A percentile compares a stretch with the other conserved stretches of the same genome.
phyloP scores from a whole-genome alignment of 352 stramenopile genomes.

The Phytopythium vexans region DNA sequence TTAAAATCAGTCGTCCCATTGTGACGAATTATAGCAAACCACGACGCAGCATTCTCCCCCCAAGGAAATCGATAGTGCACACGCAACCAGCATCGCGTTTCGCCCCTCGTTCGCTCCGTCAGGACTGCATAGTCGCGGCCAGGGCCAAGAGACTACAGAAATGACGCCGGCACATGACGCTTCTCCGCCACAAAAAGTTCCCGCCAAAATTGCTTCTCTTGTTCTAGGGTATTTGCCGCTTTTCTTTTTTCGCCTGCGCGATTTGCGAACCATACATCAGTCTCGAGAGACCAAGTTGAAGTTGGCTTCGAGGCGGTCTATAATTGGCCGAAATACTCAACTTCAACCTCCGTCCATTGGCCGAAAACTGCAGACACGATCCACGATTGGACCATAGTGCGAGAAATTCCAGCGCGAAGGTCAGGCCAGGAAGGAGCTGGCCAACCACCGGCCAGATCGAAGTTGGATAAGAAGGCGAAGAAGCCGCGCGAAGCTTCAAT shows the following conservation, averaged over 20 bases:
- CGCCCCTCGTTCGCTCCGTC: no score
- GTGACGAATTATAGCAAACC: no score
- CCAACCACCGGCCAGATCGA: constrained; percentile 4
- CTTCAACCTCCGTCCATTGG: constrained; percentile 30
- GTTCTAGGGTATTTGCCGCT: not conserved
- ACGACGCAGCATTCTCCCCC: no score
- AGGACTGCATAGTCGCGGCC: no score
- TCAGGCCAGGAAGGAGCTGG: constrained; percentile 3
- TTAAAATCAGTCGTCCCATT: no score
- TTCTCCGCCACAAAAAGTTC: no score
- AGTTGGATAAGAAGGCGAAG: constrained; percentile 5
- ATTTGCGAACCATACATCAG: no score
- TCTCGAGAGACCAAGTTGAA: constrained; percentile 28
- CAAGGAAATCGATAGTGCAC: no score
- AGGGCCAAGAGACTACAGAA: no score
- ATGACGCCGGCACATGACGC: no score
- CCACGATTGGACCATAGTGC: constrained; percentile 7
- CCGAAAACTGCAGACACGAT: constrained; percentile 8
- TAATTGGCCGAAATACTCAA: constrained; percentile 32
- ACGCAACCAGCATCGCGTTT: no score
- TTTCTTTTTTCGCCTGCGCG: constrained; percentile 1
- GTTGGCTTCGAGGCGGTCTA: constrained; percentile 7
- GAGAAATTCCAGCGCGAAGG: constrained; percentile 1
- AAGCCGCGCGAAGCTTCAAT: not conserved
- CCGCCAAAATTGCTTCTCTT: no score